Percentiles rank a stretch among this genome's conserved stretches.
These are phyloP conservation scores for Diplocarpon rosae DNA, from an alignment of 2,329 filamentous ascomycete species.

Conservation along the genomic window DNA sequence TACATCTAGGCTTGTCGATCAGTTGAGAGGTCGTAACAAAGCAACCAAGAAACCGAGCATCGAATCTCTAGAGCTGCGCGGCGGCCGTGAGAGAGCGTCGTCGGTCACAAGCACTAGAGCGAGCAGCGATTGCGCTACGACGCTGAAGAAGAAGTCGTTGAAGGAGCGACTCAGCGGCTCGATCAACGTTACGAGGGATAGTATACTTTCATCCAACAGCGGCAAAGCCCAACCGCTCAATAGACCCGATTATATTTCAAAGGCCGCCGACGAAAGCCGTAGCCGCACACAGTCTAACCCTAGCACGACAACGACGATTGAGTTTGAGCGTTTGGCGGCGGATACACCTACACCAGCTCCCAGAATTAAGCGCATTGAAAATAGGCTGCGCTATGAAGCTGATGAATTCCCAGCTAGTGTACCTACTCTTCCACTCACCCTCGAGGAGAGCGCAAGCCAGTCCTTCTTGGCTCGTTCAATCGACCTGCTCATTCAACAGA, in stretches of 20 bases:
- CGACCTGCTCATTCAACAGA: background rate
- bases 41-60: background rate
- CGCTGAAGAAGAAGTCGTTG: background rate
- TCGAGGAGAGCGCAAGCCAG: background rate
- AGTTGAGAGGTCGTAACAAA: background rate
- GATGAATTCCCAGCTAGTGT: background rate
- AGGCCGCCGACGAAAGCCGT: background rate
- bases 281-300: background rate
- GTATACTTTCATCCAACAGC: no score
- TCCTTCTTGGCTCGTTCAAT: background rate
- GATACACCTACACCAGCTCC: background rate
- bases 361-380: background rate
- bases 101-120: background rate
- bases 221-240: background rate
- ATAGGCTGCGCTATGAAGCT: background rate
- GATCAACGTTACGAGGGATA: background rate
- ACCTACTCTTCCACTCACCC: background rate
- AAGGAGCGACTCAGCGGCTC: background rate
- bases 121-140: background rate
- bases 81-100: background rate
- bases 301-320: background rate
- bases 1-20: background rate
- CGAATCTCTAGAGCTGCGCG: background rate
- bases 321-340: background rate
- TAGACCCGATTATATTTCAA: background rate